Evolutionary conservation across 176 grass and related monocot species (phyloP).

Genomic region (Chrysopogon serrulatus): DNA sequence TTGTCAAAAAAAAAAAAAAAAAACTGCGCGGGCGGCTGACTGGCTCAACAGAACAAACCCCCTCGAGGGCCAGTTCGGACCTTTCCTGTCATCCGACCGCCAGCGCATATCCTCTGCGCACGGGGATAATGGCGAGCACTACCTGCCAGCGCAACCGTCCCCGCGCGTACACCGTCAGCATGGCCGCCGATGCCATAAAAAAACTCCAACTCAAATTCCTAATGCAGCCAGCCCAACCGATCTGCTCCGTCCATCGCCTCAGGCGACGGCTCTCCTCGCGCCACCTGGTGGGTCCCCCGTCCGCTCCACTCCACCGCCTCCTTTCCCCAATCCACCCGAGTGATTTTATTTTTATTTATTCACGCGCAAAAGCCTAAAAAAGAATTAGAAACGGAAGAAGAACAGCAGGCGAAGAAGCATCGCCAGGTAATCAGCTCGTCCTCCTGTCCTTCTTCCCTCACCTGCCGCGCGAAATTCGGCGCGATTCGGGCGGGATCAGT

Average conservation of each 20-base stretch:
- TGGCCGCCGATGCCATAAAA: slow-evolving; percentile 10
- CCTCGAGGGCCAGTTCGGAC: not conserved
- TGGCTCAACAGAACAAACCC: not conserved
- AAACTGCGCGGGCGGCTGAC: not conserved
- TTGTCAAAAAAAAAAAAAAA: no score
- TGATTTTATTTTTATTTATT: not conserved
- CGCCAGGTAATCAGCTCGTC: slow-evolving; percentile 13
- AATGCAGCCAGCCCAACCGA: not conserved
- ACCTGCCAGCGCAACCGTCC: slow-evolving; percentile 12
- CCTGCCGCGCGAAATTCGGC: not conserved
- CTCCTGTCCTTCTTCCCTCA: not conserved
- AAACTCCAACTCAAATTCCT: not conserved
- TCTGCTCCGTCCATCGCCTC: slow-evolving; percentile 18
- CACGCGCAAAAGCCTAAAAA: not conserved
- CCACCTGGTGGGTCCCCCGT: slow-evolving; percentile 11
- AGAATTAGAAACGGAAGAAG: not conserved
- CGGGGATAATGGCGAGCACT: slow-evolving; percentile 6
- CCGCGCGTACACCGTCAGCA: not conserved
- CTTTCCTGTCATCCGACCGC: not conserved
- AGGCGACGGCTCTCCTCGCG: not conserved
- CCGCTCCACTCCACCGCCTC: not conserved
- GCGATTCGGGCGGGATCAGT: not conserved
- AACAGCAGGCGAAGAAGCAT: not conserved
- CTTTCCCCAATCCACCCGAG: slow-evolving; percentile 5
- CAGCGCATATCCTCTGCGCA: not conserved